Evolutionary conservation across 768 basidiomycete genomes (phyloP), one percentile per base, ranked within the genome.

Genomic region (Auriculariales sp.): DNA sequence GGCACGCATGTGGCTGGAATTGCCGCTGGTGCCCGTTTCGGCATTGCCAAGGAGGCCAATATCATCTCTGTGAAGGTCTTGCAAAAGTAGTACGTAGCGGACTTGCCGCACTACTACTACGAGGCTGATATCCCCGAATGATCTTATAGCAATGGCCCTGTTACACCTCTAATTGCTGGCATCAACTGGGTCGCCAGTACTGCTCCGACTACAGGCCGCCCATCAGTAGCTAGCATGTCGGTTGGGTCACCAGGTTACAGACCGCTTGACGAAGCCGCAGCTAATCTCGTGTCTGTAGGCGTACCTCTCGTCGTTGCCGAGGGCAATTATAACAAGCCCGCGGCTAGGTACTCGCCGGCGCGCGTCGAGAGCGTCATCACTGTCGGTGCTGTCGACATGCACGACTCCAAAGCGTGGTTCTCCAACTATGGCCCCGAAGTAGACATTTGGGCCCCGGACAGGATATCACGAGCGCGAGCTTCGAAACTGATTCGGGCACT

Each of bases 31-130:
- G 67, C 70, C 59, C 85, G 81, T 66, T 98, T 89, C 59, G 95
- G 95, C 67, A 91, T 99, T 42, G 92, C 95, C 47, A 98, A 99
- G 80, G 74, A 74, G 53, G 94, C 92, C 49, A 74, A 88, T 53
- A 74, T 94, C 56, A 72, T 84, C 55, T 91, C 91, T 28, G 90
- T 94, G 64, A 94, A 93, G 71, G 88, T 90, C n/a, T 24, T 11
- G 39, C 17, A 24, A 12, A 4, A 4, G 22, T 1, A 15, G 22
- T 15, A 25, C 22, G 59, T 70, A 48, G 57, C 58, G 36, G 67
- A 69, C 47, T 33, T 45, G 27, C 67, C 65, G 61, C 66, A 49
- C 1, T 3, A 11, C 6, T 15, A n/a, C 22, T 4, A 15, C 7
- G 15, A 11, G 7, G 35, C 35, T 36, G n/a, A 36, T 6, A 22